These are phyloP conservation scores for Phytophthora pinifolia DNA, from an alignment of 352 stramenopile genomes.

Conservation along the genomic window DNA sequence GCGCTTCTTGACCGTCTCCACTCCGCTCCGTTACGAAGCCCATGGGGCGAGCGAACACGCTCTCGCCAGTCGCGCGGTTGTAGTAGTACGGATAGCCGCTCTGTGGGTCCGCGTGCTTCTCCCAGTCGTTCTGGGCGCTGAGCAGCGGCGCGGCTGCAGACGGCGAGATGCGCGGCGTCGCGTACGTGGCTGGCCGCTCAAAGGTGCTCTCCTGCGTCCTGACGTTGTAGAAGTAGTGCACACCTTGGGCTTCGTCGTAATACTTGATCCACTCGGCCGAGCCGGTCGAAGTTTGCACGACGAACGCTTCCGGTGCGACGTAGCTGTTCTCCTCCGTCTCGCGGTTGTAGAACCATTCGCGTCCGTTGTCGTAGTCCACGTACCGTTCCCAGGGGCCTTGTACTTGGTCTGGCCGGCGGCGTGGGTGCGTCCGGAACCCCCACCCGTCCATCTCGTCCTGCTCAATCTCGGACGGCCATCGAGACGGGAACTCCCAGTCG, in stretches of 20 bases:
- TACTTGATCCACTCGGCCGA: conserved; percentile 51
- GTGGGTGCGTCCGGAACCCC: conserved; percentile 57
- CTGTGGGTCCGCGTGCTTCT: conserved; percentile 49
- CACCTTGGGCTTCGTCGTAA: conserved; percentile 61
- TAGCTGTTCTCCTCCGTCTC: conserved; percentile 64
- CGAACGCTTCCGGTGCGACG: conserved; percentile 34
- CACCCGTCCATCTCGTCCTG: conserved; percentile 89
- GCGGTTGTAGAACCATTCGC: conserved; percentile 77
- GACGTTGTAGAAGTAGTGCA: conserved; percentile 63
- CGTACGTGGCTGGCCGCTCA: conserved; percentile 27
- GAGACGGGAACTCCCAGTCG: conserved; percentile 88
- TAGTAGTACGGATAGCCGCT: conserved; percentile 77
- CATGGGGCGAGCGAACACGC: conserved; percentile 50
- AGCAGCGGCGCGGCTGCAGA: neutral
- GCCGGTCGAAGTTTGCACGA: conserved; percentile 1
- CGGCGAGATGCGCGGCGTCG: conserved; percentile 27
- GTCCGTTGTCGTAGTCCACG: conserved; percentile 37
- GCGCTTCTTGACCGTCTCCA: conserved; percentile 2
- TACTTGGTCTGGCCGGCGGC: conserved; percentile 45
- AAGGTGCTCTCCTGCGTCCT: conserved; percentile 39
- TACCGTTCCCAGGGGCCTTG: conserved; percentile 64
- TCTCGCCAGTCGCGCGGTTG: conserved; percentile 71
- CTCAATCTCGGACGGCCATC: conserved; percentile 88
- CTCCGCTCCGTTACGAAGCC: conserved; percentile 28
- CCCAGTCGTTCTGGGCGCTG: conserved; percentile 35